These are phyloP conservation scores for Starmera quercuum DNA, from an alignment of 805 yeast genomes.

Conservation along the genomic window DNA sequence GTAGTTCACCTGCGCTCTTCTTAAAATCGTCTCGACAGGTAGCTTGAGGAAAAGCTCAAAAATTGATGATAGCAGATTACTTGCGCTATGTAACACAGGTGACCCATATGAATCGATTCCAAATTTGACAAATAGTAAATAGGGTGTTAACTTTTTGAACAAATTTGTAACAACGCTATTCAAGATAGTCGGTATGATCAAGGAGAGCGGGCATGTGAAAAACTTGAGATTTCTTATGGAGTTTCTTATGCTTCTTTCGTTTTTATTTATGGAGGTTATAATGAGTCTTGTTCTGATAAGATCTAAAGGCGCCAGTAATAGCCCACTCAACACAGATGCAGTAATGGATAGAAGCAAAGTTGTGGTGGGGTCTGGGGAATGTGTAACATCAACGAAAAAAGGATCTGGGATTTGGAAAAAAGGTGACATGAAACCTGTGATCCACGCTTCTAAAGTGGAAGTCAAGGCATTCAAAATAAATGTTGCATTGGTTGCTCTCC, in stretches of 20 bases:
- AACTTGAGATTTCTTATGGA: constrained; percentile 46
- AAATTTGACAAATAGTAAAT: constrained; percentile 46
- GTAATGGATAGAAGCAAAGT: constrained; percentile 62
- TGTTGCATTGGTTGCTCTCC: constrained; percentile 72
- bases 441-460: constrained; percentile 82
- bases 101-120: constrained; percentile 62
- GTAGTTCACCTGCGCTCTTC: constrained; percentile 75
- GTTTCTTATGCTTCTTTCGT: constrained; percentile 63
- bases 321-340: constrained; percentile 66
- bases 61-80: constrained; percentile 53
- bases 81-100: constrained; percentile 50
- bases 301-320: constrained; percentile 73
- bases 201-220: constrained; percentile 46
- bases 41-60: constrained; percentile 66
- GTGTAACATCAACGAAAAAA: constrained; percentile 71
- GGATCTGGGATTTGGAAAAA: constrained; percentile 83
- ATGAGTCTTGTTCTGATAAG: constrained; percentile 72
- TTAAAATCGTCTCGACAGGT: constrained; percentile 80
- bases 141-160: constrained; percentile 61
- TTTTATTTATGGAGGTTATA: constrained; percentile 49
- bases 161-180: constrained; percentile 54
- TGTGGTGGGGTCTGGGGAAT: constrained; percentile 66
- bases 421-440: constrained; percentile 82
- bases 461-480: constrained; percentile 71
- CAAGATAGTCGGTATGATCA: constrained; percentile 61